Percentiles rank a stretch among this genome's conserved stretches.
phyloP scores from a whole-genome alignment of 1,139 yeast genomes.

The Pichia sp. region DNA sequence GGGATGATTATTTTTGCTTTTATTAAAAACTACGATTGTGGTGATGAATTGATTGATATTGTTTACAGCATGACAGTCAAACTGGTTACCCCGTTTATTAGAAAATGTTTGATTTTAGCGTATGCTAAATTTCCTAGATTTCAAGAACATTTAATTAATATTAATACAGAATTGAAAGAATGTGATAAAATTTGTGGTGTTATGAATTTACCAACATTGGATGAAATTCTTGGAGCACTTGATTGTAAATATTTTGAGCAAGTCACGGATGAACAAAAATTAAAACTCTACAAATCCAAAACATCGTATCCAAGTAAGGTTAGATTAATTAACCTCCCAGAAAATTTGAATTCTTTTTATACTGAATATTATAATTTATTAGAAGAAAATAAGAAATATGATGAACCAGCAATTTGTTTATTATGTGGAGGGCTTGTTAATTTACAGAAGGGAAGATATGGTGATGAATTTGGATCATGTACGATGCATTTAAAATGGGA shows the following conservation, averaged over 20 bases:
- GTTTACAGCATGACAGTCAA: slow-evolving; percentile 53
- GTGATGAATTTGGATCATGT: slow-evolving; percentile 57
- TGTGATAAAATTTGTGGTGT: slow-evolving; percentile 52
- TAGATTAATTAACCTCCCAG: slow-evolving; percentile 42
- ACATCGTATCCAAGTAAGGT: slow-evolving; percentile 52
- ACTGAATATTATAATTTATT: slow-evolving; percentile 49
- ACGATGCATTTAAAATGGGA: slow-evolving; percentile 57
- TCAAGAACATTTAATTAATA: slow-evolving; percentile 31
- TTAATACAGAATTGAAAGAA: slow-evolving; percentile 31
- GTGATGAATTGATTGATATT: slow-evolving; percentile 23
- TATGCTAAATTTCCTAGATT: slow-evolving; percentile 52
- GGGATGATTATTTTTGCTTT: slow-evolving; percentile 6
- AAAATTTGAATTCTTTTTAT: slow-evolving; percentile 58
- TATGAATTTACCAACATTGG: slow-evolving; percentile 45
- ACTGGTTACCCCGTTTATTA: slow-evolving; percentile 58
- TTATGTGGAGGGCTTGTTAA: slow-evolving; percentile 72
- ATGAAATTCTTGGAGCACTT: slow-evolving; percentile 23
- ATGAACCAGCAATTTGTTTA: slow-evolving; percentile 83
- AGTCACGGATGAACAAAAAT: slow-evolving; percentile 8
- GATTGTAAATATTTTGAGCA: slow-evolving; percentile 11
- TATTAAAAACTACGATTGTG: background rate
- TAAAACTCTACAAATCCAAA: slow-evolving; percentile 15
- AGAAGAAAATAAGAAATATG: slow-evolving; percentile 34
- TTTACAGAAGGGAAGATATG: slow-evolving; percentile 54
- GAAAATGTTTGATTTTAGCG: slow-evolving; percentile 59